phyloP scores from a whole-genome alignment of 805 yeast genomes.

The Kluyveromyces siamensis region DNA sequence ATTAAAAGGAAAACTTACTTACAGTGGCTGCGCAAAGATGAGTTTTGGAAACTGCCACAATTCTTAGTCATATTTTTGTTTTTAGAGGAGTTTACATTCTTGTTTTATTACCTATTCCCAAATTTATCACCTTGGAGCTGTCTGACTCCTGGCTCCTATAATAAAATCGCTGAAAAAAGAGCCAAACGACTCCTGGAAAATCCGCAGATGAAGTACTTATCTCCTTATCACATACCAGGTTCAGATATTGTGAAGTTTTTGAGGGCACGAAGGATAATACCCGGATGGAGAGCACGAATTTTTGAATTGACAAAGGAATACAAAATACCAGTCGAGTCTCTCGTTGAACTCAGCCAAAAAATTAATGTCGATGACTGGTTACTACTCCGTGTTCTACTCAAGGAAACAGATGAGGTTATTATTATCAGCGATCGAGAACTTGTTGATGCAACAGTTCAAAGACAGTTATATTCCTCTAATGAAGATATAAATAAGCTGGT shows the following conservation, averaged over 20 bases:
- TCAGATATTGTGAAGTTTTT: constrained; percentile 31
- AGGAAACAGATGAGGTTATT: constrained; percentile 5
- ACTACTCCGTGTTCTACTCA: constrained; percentile 11
- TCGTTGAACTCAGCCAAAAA: constrained; percentile 45
- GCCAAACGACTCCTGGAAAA: constrained; percentile 17
- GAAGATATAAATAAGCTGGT: constrained; percentile 29
- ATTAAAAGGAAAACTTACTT: constrained; percentile 40
- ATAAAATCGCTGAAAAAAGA: constrained; percentile 19
- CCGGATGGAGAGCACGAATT: constrained; percentile 34
- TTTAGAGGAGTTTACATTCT: constrained; percentile 47
- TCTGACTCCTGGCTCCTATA: constrained; percentile 35
- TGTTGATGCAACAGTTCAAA: constrained; percentile 43
- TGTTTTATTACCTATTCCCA: constrained; percentile 45
- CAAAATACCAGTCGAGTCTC: constrained; percentile 34
- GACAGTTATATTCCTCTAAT: constrained; percentile 39
- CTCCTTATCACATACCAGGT: constrained; percentile 39
- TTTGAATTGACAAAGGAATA: constrained; percentile 28
- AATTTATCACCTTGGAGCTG: constrained; percentile 53
- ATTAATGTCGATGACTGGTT: constrained; percentile 27
- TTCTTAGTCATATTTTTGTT: constrained; percentile 39
- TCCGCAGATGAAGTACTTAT: constrained; percentile 22
- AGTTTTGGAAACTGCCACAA: constrained; percentile 43
- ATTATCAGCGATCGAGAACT: constrained; percentile 41
- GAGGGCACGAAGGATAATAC: constrained; percentile 32
- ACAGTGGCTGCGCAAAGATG: constrained; percentile 35